phyloP scores from a whole-genome alignment of 352 stramenopile species.

The Globisporangium spinosum region DNA sequence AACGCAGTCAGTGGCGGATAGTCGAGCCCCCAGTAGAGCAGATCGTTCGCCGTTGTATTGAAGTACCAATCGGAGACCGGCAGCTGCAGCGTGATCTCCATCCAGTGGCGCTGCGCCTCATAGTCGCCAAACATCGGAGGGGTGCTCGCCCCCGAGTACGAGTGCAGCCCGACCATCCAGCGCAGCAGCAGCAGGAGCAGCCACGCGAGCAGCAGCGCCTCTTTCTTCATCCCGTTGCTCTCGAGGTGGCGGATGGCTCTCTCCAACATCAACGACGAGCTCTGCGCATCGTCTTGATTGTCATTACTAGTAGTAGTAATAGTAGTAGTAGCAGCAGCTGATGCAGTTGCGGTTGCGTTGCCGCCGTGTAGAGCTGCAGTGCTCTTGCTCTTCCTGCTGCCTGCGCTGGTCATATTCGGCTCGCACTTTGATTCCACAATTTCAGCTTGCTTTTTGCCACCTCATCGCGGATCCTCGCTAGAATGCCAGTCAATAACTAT shows the following conservation, averaged over 20 bases:
- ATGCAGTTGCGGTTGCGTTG: neutral
- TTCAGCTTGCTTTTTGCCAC: neutral
- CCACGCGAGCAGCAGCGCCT: conserved; percentile 47
- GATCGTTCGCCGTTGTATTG: conserved; percentile 87
- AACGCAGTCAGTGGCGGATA: conserved; percentile 96
- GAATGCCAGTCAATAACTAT: neutral
- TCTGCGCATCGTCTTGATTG: neutral
- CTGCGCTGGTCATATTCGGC: neutral
- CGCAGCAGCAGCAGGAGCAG: conserved; percentile 57
- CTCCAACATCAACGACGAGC: conserved; percentile 32
- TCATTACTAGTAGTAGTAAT: neutral
- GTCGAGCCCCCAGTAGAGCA: conserved; percentile 98
- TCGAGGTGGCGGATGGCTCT: conserved; percentile 51
- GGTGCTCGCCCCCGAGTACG: conserved; percentile 74
- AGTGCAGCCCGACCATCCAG: conserved; percentile 76
- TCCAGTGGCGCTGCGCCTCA: conserved; percentile 98
- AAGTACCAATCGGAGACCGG: conserved; percentile 95
- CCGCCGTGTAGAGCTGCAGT: neutral
- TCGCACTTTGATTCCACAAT: neutral
- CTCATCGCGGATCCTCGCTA: neutral
- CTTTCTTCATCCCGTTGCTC: conserved; percentile 40
- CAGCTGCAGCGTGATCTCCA: conserved; percentile 95
- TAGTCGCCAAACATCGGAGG: conserved; percentile 94
- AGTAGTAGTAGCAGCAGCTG: neutral
- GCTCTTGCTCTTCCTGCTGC: conserved; percentile 10